Evolutionary conservation across 78 protist species (phyloP).

Genomic region (Planoprotostelium fungivorum): DNA sequence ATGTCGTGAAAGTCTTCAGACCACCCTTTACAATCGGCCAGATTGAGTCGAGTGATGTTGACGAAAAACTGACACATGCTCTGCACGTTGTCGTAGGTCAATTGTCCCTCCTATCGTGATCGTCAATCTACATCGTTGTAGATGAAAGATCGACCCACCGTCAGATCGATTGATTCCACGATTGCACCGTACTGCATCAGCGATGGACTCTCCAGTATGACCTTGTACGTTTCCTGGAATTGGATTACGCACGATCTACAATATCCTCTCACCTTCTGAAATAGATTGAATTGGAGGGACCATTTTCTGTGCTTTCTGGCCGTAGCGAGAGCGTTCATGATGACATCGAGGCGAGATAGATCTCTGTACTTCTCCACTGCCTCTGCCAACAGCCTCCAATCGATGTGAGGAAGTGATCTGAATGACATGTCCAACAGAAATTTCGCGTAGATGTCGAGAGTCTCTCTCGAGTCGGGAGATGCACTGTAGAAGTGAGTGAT

Average conservation of each 20-base stretch:
- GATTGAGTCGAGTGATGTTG: not conserved
- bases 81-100: not conserved
- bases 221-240: not conserved
- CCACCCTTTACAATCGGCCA: constrained; percentile 1
- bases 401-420: not conserved
- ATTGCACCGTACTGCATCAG: not conserved
- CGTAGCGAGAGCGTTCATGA: not conserved
- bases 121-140: not conserved
- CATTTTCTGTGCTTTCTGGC: not conserved
- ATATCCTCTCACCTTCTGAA: not conserved
- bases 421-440: not conserved
- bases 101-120: not conserved
- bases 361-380: not conserved
- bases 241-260: not conserved
- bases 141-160: not conserved
- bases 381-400: not conserved
- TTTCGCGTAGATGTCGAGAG: not conserved
- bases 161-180: not conserved
- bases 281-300: not conserved
- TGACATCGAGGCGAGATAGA: not conserved
- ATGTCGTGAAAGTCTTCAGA: not conserved
- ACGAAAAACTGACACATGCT: not conserved
- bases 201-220: not conserved
- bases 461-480: not conserved
- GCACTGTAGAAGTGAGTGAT: not conserved